Percentiles rank a stretch among this genome's conserved stretches.
phyloP scores from a whole-genome alignment of 495 filamentous ascomycete species.

The Aspergillus cristatus region DNA sequence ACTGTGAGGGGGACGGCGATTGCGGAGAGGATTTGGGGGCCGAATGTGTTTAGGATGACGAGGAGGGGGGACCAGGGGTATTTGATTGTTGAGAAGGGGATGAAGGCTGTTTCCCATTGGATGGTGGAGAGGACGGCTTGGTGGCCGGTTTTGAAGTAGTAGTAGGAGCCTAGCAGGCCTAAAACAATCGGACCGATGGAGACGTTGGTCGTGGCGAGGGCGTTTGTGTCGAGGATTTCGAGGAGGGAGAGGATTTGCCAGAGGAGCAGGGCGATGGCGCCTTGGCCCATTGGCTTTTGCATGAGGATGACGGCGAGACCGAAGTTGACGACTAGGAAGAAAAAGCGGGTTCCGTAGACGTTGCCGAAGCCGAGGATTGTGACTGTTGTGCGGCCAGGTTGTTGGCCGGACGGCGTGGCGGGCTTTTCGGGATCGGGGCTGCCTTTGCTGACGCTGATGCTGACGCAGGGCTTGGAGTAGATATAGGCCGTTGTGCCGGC shows the following conservation, averaged over 20 bases:
- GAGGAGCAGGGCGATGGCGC: constrained; percentile 65
- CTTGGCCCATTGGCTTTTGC: constrained; percentile 90
- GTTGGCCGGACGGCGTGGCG: constrained; percentile 24
- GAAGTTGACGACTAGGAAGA: constrained; percentile 73
- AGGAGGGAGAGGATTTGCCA: constrained; percentile 81
- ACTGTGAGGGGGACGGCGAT: constrained; percentile 69
- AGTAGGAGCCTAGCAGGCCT: constrained; percentile 75
- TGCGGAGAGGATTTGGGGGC: constrained; percentile 74
- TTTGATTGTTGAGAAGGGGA: constrained; percentile 68
- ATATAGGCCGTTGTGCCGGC: constrained; percentile 62
- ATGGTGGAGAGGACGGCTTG: constrained; percentile 81
- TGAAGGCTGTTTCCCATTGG: constrained; percentile 96
- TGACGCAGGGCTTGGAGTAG: constrained; percentile 68
- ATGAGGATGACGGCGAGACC: constrained; percentile 66
- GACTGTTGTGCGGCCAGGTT: constrained; percentile 44
- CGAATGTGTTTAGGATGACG: constrained; percentile 78
- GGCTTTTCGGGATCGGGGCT: constrained; percentile 16
- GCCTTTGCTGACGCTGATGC: constrained; percentile 37
- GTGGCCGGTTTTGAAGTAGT: constrained; percentile 98
- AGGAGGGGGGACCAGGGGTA: constrained; percentile 86
- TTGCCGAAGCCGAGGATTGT: constrained; percentile 89
- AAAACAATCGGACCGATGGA: constrained; percentile 77
- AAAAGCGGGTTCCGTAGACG: constrained; percentile 81
- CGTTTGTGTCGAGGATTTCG: constrained; percentile 79
- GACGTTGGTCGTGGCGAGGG: constrained; percentile 48